These are phyloP conservation scores for Sporothrix pseudoabietina DNA, from an alignment of 2,329 filamentous ascomycete genomes.

Conservation along the genomic window DNA sequence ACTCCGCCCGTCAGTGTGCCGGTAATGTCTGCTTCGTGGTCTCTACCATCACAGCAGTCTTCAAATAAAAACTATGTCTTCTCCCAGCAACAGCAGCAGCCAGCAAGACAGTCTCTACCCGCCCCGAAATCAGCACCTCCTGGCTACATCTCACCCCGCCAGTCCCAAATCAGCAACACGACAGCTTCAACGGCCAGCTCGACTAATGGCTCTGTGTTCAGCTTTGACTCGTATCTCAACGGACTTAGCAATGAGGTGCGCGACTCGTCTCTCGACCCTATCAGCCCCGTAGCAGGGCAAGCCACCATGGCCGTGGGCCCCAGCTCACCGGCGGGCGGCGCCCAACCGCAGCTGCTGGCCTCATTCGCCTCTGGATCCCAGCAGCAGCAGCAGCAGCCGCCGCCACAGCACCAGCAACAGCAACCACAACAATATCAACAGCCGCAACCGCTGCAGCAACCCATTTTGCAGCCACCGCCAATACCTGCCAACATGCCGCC, in stretches of 20 bases:
- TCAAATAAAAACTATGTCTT: neutral
- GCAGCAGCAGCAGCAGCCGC: neutral
- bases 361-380: constrained; percentile 23
- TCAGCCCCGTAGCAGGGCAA: constrained; percentile 21
- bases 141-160: constrained; percentile 25
- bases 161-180: constrained; percentile 32
- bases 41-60: constrained; percentile 12
- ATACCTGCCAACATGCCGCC: neutral
- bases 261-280: constrained; percentile 22
- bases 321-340: neutral
- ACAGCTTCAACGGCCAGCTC: constrained; percentile 32
- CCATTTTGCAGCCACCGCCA: neutral
- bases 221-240: constrained; percentile 26
- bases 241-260: neutral
- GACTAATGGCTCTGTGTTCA: constrained; percentile 31
- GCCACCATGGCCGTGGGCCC: neutral
- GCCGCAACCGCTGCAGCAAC: neutral
- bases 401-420: neutral
- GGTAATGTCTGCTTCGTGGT: constrained; percentile 12
- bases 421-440: neutral
- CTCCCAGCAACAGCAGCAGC: constrained; percentile 14
- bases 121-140: neutral
- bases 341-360: constrained; percentile 12
- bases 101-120: neutral
- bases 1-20: neutral